These are phyloP conservation scores for Blastocystis sp. DNA, from an alignment of 352 stramenopile genomes.

Conservation along the genomic window DNA sequence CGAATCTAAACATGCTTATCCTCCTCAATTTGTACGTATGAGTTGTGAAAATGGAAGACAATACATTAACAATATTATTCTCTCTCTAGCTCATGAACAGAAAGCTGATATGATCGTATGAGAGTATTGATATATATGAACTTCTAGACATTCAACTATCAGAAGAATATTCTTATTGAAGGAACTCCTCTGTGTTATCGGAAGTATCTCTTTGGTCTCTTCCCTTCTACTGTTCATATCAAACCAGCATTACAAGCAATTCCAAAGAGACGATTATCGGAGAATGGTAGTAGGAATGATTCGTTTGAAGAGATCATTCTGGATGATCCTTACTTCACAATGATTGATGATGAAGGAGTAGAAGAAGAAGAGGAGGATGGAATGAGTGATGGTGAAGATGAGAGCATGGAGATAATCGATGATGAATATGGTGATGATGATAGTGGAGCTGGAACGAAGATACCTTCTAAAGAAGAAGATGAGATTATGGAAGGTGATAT, in stretches of 20 bases:
- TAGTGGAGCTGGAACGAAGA: not conserved
- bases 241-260: constrained; percentile 14
- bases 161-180: constrained; percentile 59
- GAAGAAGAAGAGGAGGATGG: constrained; percentile 26
- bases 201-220: constrained; percentile 59
- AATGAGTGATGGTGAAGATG: not conserved
- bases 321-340: constrained; percentile 28
- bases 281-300: not conserved
- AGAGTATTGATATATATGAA: not conserved
- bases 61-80: constrained; percentile 56
- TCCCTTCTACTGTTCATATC: constrained; percentile 48
- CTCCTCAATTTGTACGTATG: constrained; percentile 53
- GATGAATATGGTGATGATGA: not conserved
- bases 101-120: constrained; percentile 31
- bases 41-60: constrained; percentile 35
- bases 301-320: not conserved
- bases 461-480: constrained; percentile 24
- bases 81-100: not conserved
- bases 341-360: not conserved
- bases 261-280: constrained; percentile 18
- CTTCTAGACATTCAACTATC: constrained; percentile 43
- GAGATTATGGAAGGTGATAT: constrained; percentile 53
- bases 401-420: constrained; percentile 1
- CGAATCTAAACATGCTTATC: not conserved
- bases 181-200: constrained; percentile 50